phyloP scores from a whole-genome alignment of 1,284 basidiomycete genomes.

The Fomitopsis palustris region DNA sequence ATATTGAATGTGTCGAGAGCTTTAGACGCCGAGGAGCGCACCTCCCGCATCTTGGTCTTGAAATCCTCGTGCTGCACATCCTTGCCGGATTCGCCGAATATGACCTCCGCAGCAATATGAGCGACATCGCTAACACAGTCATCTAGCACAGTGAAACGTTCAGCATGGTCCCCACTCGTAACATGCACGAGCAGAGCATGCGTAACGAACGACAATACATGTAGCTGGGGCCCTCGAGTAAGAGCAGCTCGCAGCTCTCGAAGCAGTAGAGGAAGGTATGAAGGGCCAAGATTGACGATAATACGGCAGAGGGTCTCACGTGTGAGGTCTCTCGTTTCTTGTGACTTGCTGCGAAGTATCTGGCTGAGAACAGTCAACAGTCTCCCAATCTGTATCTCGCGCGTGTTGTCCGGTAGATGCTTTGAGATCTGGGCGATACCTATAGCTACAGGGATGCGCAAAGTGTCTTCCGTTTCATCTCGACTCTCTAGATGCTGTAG shows the following conservation, averaged over 20 bases:
- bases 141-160: slow-evolving; percentile 65
- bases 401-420: slow-evolving; percentile 69
- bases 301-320: slow-evolving; percentile 87
- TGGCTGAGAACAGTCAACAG: slow-evolving; percentile 86
- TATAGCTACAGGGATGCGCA: slow-evolving; percentile 85
- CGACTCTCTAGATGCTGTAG: slow-evolving; percentile 79
- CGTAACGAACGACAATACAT: slow-evolving; percentile 84
- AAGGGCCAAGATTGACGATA: slow-evolving; percentile 69
- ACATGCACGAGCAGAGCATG: slow-evolving; percentile 84
- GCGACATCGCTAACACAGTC: slow-evolving; percentile 76
- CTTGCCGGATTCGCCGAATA: slow-evolving; percentile 93
- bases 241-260: slow-evolving; percentile 84
- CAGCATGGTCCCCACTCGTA: slow-evolving; percentile 57
- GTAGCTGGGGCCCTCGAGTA: slow-evolving; percentile 89
- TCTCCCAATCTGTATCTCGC: slow-evolving; percentile 74
- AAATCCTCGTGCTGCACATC: slow-evolving; percentile 89
- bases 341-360: slow-evolving; percentile 87
- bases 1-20: slow-evolving; percentile 85
- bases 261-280: slow-evolving; percentile 72
- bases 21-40: slow-evolving; percentile 73
- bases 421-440: slow-evolving; percentile 86
- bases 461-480: slow-evolving; percentile 79
- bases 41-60: slow-evolving; percentile 93
- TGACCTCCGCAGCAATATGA: slow-evolving; percentile 85
- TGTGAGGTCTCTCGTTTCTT: slow-evolving; percentile 89